Conservation (phyloP, 2,329 filamentous ascomycete species). For the Lachnum nothofagi region DNA sequence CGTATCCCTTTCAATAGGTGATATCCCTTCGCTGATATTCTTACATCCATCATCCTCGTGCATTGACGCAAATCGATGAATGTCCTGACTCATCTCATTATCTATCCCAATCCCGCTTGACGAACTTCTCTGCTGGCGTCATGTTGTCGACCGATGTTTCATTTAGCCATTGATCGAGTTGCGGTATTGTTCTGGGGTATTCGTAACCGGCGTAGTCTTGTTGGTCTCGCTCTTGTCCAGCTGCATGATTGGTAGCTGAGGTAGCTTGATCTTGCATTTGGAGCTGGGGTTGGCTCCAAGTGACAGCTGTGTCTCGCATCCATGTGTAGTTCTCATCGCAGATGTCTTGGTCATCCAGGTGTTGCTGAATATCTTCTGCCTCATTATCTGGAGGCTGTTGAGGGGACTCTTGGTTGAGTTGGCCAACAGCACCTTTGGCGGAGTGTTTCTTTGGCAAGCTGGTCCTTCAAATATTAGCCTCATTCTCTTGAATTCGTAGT, state of each 20-base stretch:
- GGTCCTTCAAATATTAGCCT: neutral
- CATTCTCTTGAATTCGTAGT: too few relatives aligned
- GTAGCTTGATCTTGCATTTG: too few relatives aligned
- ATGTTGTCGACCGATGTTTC: conserved; percentile 1
- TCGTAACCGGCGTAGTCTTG: too few relatives aligned
- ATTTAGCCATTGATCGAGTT: conserved; percentile 1
- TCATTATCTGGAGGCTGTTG: neutral
- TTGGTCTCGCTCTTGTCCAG: too few relatives aligned
- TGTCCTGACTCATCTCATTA: too few relatives aligned
- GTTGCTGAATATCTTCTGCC: neutral
- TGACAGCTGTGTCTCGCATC: neutral
- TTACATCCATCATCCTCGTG: too few relatives aligned
- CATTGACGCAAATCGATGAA: too few relatives aligned
- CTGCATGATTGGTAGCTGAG: too few relatives aligned
- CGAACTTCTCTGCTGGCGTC: conserved; percentile 3
- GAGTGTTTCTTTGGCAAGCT: neutral
- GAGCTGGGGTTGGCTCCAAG: neutral
- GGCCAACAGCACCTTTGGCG: neutral
- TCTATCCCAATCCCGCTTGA: conserved; percentile 50
- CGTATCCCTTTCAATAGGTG: too few relatives aligned
- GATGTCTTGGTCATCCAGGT: neutral
- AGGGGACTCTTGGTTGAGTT: neutral
- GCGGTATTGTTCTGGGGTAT: neutral
- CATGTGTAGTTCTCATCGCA: neutral
- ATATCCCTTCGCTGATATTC: too few relatives aligned